phyloP scores from a whole-genome alignment of 2,329 filamentous ascomycete genomes.

The Escovopsis weberi region DNA sequence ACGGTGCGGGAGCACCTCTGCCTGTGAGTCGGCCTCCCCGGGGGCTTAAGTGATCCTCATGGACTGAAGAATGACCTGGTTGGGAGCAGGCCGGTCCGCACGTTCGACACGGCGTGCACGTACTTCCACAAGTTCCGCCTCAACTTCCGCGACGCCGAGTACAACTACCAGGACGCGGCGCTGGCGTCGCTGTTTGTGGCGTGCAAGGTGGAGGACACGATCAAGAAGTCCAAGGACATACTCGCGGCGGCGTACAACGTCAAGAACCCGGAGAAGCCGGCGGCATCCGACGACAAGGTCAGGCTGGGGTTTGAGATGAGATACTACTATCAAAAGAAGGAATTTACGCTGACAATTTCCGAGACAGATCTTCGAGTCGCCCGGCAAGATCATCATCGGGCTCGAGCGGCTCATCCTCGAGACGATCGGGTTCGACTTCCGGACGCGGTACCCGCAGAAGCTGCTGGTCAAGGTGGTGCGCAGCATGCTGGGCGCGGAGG shows the following conservation, averaged over 20 bases:
- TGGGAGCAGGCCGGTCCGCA: conserved; percentile 58
- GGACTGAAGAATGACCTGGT: conserved; percentile 3
- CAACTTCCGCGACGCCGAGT: conserved; percentile 70
- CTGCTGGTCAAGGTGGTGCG: conserved; percentile 67
- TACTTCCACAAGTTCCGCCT: conserved; percentile 93
- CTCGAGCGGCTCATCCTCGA: conserved; percentile 89
- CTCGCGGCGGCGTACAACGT: conserved; percentile 82
- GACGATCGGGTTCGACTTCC: conserved; percentile 85
- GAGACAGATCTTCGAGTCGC: conserved; percentile 60
- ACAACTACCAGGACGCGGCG: conserved; percentile 75
- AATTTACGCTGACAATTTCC: background rate
- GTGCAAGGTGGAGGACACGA: conserved; percentile 94
- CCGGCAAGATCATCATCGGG: conserved; percentile 70
- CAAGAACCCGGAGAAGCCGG: conserved; percentile 53
- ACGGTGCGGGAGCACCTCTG: conserved; percentile 65
- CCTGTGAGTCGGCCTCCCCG: conserved; percentile 40
- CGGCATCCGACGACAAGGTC: conserved; percentile 69
- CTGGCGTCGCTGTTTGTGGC: conserved; percentile 80
- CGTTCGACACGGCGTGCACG: conserved; percentile 78
- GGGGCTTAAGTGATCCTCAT: background rate
- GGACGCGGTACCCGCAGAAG: conserved; percentile 76
- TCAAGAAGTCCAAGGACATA: conserved; percentile 93
- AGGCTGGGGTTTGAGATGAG: conserved; percentile 9
- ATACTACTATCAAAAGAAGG: background rate
- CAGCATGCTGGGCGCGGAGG: conserved; percentile 29